A percentile compares a stretch with the other conserved stretches of the same genome.
Evolutionary conservation across 192 early-diverging fungal species (phyloP).

Genomic region (Backusella tarrabulga): DNA sequence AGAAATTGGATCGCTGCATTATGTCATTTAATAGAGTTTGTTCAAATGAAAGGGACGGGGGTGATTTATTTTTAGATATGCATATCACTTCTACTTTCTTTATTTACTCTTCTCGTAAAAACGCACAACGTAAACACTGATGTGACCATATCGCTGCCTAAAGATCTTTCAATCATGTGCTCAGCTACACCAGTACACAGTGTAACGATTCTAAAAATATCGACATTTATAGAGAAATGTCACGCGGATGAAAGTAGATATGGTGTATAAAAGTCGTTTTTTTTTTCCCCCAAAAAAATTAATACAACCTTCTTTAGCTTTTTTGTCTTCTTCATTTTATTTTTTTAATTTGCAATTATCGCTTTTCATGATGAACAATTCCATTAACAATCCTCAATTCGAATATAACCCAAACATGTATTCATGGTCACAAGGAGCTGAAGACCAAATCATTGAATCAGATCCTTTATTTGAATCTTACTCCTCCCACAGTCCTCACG

Average conservation of each 20-base stretch:
- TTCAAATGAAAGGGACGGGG: not conserved
- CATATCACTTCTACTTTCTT: not conserved
- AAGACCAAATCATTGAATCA: not conserved
- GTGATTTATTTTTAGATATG: not conserved
- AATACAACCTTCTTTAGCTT: not conserved
- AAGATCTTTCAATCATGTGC: not conserved
- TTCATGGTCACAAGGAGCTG: not conserved
- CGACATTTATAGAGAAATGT: not conserved
- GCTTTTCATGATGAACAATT: not conserved
- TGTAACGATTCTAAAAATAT: constrained; percentile 19
- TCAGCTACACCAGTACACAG: not conserved
- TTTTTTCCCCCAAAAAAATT: not conserved
- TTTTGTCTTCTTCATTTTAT: not conserved
- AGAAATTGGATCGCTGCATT: not conserved
- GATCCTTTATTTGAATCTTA: not conserved
- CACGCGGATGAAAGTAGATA: constrained; percentile 3
- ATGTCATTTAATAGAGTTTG: not conserved
- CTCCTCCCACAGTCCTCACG: not conserved
- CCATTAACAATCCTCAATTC: not conserved
- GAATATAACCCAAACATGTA: constrained; percentile 5
- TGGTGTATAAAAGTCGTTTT: not conserved
- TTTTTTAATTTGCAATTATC: not conserved
- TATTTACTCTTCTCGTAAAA: not conserved
- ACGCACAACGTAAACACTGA: not conserved
- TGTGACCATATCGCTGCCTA: not conserved